phyloP scores from a whole-genome alignment of 2,329 filamentous ascomycete genomes.

The Colletotrichum navitas region DNA sequence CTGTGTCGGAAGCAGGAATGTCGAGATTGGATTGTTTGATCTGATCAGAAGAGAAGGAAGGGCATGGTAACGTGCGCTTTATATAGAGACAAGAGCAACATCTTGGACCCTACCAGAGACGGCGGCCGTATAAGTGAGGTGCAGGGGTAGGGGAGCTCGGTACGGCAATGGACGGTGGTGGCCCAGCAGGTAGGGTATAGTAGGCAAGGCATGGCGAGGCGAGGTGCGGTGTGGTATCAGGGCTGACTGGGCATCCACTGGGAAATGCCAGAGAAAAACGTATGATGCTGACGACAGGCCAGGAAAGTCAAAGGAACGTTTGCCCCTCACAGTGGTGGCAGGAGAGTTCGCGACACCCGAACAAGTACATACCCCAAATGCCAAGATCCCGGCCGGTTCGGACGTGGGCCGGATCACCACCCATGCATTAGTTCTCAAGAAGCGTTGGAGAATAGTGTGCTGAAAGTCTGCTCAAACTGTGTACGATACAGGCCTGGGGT shows the following conservation, averaged over 20 bases:
- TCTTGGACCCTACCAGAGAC: constrained; percentile 19
- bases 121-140: constrained; percentile 29
- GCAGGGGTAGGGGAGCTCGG: constrained; percentile 18
- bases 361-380: constrained; percentile 5
- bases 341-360: constrained; percentile 28
- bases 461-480: background rate
- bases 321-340: constrained; percentile 40
- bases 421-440: constrained; percentile 11
- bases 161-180: constrained; percentile 20
- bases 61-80: constrained; percentile 22
- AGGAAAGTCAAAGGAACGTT: constrained; percentile 37
- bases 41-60: constrained; percentile 22
- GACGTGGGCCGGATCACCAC: constrained; percentile 33
- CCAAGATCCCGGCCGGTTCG: constrained; percentile 31
- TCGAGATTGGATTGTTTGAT: constrained; percentile 34
- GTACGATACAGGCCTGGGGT: background rate
- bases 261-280: constrained; percentile 38
- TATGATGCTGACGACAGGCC: constrained; percentile 41
- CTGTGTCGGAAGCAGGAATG: constrained; percentile 23
- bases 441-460: constrained; percentile 26
- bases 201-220: constrained; percentile 10
- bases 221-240: constrained; percentile 38
- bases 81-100: constrained; percentile 36
- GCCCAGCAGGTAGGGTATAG: background rate
- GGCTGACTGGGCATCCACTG: constrained; percentile 37